Percentiles rank a stretch among this genome's conserved stretches.
phyloP scores from a whole-genome alignment of 2,329 filamentous ascomycete genomes.

The Fusarium sp. region DNA sequence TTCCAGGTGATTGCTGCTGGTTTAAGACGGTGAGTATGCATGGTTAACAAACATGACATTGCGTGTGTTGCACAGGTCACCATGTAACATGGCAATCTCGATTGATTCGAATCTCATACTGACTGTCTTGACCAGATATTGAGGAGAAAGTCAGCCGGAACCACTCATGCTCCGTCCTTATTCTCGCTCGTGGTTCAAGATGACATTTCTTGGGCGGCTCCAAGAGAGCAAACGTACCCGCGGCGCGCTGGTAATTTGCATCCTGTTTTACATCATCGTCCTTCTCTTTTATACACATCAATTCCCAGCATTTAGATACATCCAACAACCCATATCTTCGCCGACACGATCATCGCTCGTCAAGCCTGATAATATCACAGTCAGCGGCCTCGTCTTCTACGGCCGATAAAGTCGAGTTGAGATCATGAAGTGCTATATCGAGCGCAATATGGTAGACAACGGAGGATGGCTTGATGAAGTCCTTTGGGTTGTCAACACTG shows the following conservation, averaged over 20 bases:
- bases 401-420: constrained; percentile 27
- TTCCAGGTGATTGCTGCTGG: not conserved
- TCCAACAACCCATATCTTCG: not conserved
- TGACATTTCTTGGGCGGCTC: constrained; percentile 1
- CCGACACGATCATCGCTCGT: not conserved
- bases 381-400: constrained; percentile 37
- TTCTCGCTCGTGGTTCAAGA: not conserved
- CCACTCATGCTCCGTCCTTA: not conserved
- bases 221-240: constrained; percentile 8
- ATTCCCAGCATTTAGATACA: not conserved
- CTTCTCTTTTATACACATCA: not conserved
- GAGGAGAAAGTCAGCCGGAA: not conserved
- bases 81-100: not conserved
- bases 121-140: not conserved
- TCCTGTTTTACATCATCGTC: not conserved
- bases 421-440: constrained; percentile 34
- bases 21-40: not conserved
- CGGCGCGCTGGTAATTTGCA: not conserved
- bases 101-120: not conserved
- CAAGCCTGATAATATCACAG: constrained; percentile 29
- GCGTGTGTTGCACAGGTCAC: not conserved
- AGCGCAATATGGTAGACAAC: constrained; percentile 36
- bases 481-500: constrained; percentile 34
- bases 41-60: not conserved
- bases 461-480: constrained; percentile 39